A percentile compares a stretch with the other conserved stretches of the same genome.
Evolutionary conservation across 495 filamentous ascomycete genomes (phyloP).

Genomic region (Coniosporium apollinis): DNA sequence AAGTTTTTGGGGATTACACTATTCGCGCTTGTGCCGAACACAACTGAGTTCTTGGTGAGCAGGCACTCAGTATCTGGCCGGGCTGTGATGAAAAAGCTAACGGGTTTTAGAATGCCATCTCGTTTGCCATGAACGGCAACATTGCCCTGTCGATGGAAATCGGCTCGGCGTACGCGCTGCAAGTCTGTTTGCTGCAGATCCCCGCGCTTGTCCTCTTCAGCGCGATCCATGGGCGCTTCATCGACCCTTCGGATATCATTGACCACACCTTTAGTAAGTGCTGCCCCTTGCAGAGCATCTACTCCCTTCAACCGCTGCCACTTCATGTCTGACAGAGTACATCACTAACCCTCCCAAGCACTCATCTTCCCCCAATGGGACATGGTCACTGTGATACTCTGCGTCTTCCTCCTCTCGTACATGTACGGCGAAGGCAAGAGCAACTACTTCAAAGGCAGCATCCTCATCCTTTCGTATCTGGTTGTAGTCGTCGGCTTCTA

Average conservation of each 20-base stretch:
- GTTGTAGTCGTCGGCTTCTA: constrained; percentile 89
- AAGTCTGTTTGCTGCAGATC: constrained; percentile 94
- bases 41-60: constrained; percentile 88
- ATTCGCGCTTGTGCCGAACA: constrained; percentile 94
- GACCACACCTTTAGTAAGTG: constrained; percentile 64
- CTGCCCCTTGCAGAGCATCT: neutral
- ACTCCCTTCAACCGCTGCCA: no score
- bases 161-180: constrained; percentile 88
- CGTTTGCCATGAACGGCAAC: constrained; percentile 99
- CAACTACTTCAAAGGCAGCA: constrained; percentile 86
- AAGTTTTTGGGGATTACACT: constrained; percentile 97
- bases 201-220: constrained; percentile 86
- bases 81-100: no score
- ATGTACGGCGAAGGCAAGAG: constrained; percentile 98
- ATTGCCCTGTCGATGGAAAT: constrained; percentile 99
- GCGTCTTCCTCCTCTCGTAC: constrained; percentile 91
- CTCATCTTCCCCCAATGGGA: constrained; percentile 99
- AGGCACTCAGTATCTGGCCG: no score
- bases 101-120: constrained; percentile 78
- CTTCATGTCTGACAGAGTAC: no score
- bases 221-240: constrained; percentile 37
- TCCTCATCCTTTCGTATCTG: constrained; percentile 82
- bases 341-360: constrained; percentile 23
- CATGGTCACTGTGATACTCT: constrained; percentile 93
- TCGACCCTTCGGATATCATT: constrained; percentile 40